Percentiles rank a stretch among this genome's conserved stretches.
Evolutionary conservation across 805 yeast species (phyloP).

Genomic region (Jamesozyma hellenica): DNA sequence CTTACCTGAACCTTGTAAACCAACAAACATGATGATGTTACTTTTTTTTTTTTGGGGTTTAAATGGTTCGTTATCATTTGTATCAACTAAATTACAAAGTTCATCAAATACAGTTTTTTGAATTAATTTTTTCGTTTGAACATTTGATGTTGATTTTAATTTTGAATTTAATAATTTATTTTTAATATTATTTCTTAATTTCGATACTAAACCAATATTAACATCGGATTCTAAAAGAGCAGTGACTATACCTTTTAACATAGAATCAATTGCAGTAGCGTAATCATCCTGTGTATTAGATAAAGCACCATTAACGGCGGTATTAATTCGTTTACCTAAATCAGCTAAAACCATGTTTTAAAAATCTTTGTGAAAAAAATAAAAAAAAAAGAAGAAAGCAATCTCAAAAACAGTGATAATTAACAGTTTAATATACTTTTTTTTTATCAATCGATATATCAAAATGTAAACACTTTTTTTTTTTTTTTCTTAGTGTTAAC

Average conservation of each 20-base stretch:
- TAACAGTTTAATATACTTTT: too few relatives aligned
- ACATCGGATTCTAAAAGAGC: slow-evolving; percentile 94
- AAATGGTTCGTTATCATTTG: slow-evolving; percentile 39
- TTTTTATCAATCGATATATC: too few relatives aligned
- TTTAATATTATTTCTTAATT: slow-evolving; percentile 62
- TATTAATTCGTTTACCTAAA: slow-evolving; percentile 64
- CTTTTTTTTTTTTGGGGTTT: slow-evolving; percentile 78
- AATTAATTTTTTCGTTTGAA: slow-evolving; percentile 65
- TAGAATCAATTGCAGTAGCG: slow-evolving; percentile 46
- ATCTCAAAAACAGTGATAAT: too few relatives aligned
- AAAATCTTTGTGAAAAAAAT: too few relatives aligned
- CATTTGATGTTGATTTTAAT: slow-evolving; percentile 17
- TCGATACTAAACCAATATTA: slow-evolving; percentile 72
- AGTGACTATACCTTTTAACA: slow-evolving; percentile 81
- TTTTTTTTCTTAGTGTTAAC: too few relatives aligned
- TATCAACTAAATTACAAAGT: slow-evolving; percentile 76
- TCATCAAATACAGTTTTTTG: slow-evolving; percentile 95
- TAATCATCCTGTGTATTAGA: slow-evolving; percentile 49
- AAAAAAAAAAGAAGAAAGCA: too few relatives aligned
- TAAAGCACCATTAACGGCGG: slow-evolving; percentile 58
- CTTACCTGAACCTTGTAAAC: slow-evolving; percentile 97
- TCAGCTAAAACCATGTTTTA: slow-evolving; percentile 73
- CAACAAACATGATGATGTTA: slow-evolving; percentile 92
- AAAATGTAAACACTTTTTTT: too few relatives aligned
- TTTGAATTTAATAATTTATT: slow-evolving; percentile 40